A percentile compares a stretch with the other conserved stretches of the same genome.
These are phyloP conservation scores for Thuja plicata DNA, from an alignment of 83 land plant species.

Conservation along the genomic window DNA sequence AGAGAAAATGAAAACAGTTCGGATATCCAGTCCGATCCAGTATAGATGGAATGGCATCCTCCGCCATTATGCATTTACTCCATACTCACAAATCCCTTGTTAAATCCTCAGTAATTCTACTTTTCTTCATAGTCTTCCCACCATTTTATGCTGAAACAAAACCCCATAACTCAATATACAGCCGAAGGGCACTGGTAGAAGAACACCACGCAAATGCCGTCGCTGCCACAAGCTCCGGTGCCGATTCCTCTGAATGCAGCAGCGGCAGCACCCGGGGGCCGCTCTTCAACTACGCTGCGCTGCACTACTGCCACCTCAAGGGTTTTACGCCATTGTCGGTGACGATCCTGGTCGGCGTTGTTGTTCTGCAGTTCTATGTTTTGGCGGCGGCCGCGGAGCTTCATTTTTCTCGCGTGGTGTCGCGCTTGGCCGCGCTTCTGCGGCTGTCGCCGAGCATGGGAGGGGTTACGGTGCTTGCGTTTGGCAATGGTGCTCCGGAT, in stretches of 20 bases:
- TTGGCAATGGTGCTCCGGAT: slow-evolving; percentile 97
- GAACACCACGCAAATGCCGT: background rate
- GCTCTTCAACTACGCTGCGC: slow-evolving; percentile 46
- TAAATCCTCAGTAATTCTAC: background rate
- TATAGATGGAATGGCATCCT: background rate
- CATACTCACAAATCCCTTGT: background rate
- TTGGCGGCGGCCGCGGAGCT: slow-evolving; percentile 71
- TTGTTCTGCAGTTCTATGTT: slow-evolving; percentile 62
- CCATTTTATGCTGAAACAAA: background rate
- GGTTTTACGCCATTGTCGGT: slow-evolving; percentile 37
- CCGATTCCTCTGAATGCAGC: background rate
- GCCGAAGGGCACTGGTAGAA: background rate
- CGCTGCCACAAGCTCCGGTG: background rate
- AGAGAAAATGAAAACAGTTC: too few species aligned
- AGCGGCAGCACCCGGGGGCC: slow-evolving; percentile 5
- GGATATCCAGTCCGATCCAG: background rate
- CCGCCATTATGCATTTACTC: background rate
- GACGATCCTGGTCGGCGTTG: slow-evolving; percentile 41
- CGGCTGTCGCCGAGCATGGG: slow-evolving; percentile 81
- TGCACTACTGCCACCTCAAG: slow-evolving; percentile 49
- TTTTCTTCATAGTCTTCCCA: background rate
- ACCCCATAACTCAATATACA: background rate
- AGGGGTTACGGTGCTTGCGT: slow-evolving; percentile 88
- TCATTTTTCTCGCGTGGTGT: slow-evolving; percentile 74
- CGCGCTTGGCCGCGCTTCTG: slow-evolving; percentile 54